phyloP scores from a whole-genome alignment of 2,329 filamentous ascomycete genomes.

The Diplodia corticola region DNA sequence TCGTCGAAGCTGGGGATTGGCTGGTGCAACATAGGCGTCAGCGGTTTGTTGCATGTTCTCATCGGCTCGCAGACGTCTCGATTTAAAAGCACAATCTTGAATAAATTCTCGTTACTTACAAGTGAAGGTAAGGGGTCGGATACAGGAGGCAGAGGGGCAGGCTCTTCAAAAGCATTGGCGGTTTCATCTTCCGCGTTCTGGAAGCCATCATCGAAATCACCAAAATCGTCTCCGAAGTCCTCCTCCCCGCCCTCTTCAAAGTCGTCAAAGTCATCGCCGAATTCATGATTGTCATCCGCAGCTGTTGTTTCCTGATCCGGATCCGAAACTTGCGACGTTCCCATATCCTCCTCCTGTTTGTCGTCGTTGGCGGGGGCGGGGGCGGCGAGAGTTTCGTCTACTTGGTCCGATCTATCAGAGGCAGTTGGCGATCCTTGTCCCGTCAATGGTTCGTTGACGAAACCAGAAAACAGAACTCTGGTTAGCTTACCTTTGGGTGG shows the following conservation, averaged over 20 bases:
- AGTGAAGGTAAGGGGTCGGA: slow-evolving; percentile 46
- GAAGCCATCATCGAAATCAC: slow-evolving; percentile 40
- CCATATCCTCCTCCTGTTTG: slow-evolving; percentile 25
- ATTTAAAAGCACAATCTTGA: slow-evolving; percentile 31
- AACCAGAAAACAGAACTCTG: slow-evolving; percentile 36
- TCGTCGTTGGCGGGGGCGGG: slow-evolving; percentile 19
- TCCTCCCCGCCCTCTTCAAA: slow-evolving; percentile 56
- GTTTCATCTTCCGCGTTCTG: slow-evolving; percentile 32
- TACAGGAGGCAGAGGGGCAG: slow-evolving; percentile 41
- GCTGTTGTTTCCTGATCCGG: slow-evolving; percentile 48
- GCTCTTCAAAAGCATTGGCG: slow-evolving; percentile 42
- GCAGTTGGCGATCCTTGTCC: slow-evolving; percentile 59
- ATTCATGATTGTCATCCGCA: slow-evolving; percentile 68
- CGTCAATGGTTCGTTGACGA: slow-evolving; percentile 59
- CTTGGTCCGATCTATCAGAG: slow-evolving; percentile 53
- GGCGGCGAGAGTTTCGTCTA: slow-evolving; percentile 38
- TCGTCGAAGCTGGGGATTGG: slow-evolving; percentile 68
- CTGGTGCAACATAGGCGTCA: slow-evolving; percentile 44
- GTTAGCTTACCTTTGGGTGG: slow-evolving; percentile 57
- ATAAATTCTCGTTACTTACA: slow-evolving; percentile 49
- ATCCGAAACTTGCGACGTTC: slow-evolving; percentile 24
- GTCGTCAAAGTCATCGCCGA: slow-evolving; percentile 69
- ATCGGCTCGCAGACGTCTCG: slow-evolving; percentile 26
- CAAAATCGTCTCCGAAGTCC: slow-evolving; percentile 54
- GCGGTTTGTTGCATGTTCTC: slow-evolving; percentile 25